Percentiles rank a stretch among this genome's conserved stretches.
Evolutionary conservation across 306 rosid genomes (phyloP).

Genomic region (Styphnolobium japonicum): DNA sequence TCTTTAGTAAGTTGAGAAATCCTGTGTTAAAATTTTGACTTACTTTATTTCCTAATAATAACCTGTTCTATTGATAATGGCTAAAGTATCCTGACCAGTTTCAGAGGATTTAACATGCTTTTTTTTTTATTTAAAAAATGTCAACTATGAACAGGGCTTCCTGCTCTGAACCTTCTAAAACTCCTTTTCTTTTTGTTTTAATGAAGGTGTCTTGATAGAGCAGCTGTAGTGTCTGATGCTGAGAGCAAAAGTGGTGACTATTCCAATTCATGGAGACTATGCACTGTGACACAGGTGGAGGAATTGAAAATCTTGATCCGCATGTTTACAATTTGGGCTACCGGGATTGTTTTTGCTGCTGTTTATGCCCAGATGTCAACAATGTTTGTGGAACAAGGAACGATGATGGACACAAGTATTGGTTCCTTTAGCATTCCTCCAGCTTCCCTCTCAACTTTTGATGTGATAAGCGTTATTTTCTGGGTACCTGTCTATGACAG

Average conservation of each 20-base stretch:
- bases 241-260: slow-evolving; percentile 57
- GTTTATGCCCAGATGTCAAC: slow-evolving; percentile 98
- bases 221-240: slow-evolving; percentile 66
- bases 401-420: slow-evolving; percentile 65
- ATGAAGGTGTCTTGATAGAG: slow-evolving; percentile 89
- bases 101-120: background rate
- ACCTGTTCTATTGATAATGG: background rate
- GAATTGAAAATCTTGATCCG: slow-evolving; percentile 91
- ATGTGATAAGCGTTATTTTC: slow-evolving; percentile 77
- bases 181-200: background rate
- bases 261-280: slow-evolving; percentile 79
- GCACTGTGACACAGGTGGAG: slow-evolving; percentile 95
- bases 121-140: background rate
- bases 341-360: slow-evolving; percentile 81
- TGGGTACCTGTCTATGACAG: slow-evolving; percentile 90
- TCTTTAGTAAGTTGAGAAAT: background rate
- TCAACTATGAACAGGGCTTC: background rate
- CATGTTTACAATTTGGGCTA: slow-evolving; percentile 95
- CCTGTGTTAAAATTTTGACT: background rate
- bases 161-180: background rate
- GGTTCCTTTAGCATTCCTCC: slow-evolving; percentile 92
- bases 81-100: background rate
- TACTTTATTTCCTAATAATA: background rate
- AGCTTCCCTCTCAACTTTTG: slow-evolving; percentile 85
- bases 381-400: slow-evolving; percentile 93